Percentiles rank a stretch among this genome's conserved stretches.
Evolutionary conservation across 2,329 filamentous ascomycete genomes (phyloP).

Genomic region (Aspergillus pseudoviridinutans): DNA sequence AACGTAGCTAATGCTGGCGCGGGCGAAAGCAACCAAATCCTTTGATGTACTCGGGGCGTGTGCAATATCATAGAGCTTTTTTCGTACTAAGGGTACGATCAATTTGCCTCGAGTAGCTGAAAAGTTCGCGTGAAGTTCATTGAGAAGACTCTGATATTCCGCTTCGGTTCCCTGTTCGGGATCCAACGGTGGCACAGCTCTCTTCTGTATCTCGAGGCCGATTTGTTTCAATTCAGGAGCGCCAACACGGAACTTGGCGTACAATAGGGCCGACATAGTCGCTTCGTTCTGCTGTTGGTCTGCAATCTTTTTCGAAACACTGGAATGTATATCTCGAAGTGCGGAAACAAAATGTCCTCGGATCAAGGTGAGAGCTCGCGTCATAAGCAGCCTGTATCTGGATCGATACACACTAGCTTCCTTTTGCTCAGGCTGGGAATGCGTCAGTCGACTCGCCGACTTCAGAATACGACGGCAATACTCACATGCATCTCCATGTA

Average conservation of each 20-base stretch:
- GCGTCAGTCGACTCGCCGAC: conserved; percentile 19
- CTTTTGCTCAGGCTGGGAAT: conserved; percentile 67
- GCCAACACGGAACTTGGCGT: conserved; percentile 66
- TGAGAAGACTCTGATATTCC: conserved; percentile 64
- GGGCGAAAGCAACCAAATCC: conserved; percentile 62
- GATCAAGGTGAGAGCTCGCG: conserved; percentile 62
- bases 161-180: conserved; percentile 56
- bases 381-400: conserved; percentile 77
- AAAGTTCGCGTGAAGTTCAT: conserved; percentile 62
- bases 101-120: conserved; percentile 56
- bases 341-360: conserved; percentile 62
- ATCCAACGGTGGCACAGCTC: conserved; percentile 58
- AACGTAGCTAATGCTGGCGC: conserved; percentile 62
- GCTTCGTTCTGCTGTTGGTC: conserved; percentile 68
- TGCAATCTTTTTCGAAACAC: conserved; percentile 60
- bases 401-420: conserved; percentile 86
- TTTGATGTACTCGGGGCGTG: conserved; percentile 58
- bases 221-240: conserved; percentile 63
- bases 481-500: conserved; percentile 87
- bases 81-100: conserved; percentile 59
- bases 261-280: conserved; percentile 66
- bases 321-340: conserved; percentile 59
- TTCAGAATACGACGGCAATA: not conserved
- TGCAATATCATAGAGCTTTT: conserved; percentile 54
- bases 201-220: conserved; percentile 64